Conservation (phyloP, 78 protist genomes). For the Speleostelium caveatum region DNA sequence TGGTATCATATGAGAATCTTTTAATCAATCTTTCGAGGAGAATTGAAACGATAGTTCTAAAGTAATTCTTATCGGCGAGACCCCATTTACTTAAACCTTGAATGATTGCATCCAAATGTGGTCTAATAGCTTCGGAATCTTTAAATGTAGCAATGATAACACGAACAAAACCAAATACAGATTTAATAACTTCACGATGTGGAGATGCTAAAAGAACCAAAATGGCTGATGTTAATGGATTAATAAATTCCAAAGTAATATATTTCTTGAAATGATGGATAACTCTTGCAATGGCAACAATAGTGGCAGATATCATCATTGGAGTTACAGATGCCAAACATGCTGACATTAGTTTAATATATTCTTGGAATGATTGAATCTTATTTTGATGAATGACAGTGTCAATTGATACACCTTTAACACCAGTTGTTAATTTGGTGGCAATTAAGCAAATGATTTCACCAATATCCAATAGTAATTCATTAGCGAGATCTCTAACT, state of each 20-base stretch:
- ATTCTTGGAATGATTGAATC: conserved; percentile 18
- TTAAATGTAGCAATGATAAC: conserved; percentile 49
- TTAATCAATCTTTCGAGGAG: conserved; percentile 58
- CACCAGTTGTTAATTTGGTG: neutral
- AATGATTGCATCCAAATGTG: conserved; percentile 27
- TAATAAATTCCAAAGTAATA: neutral
- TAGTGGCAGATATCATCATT: conserved; percentile 46
- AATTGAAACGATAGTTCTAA: conserved; percentile 45
- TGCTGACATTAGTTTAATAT: conserved; percentile 36
- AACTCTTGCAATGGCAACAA: conserved; percentile 41
- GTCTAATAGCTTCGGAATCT: conserved; percentile 18
- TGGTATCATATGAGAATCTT: conserved; percentile 27
- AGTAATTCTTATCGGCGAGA: conserved; percentile 50
- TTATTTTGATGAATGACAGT: neutral
- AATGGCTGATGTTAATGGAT: neutral
- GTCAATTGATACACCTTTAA: conserved; percentile 30
- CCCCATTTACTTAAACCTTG: conserved; percentile 47
- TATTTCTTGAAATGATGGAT: conserved; percentile 18
- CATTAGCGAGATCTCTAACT: conserved; percentile 47
- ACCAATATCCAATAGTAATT: conserved; percentile 46
- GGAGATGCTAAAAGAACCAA: conserved; percentile 22
- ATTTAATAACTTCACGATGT: conserved; percentile 42
- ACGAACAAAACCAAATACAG: conserved; percentile 59
- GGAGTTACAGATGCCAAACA: conserved; percentile 62
- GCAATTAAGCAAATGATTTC: conserved; percentile 50